A percentile compares a stretch with the other conserved stretches of the same genome.
phyloP scores from a whole-genome alignment of 495 filamentous ascomycete genomes.

The Trichoderma parareesei region DNA sequence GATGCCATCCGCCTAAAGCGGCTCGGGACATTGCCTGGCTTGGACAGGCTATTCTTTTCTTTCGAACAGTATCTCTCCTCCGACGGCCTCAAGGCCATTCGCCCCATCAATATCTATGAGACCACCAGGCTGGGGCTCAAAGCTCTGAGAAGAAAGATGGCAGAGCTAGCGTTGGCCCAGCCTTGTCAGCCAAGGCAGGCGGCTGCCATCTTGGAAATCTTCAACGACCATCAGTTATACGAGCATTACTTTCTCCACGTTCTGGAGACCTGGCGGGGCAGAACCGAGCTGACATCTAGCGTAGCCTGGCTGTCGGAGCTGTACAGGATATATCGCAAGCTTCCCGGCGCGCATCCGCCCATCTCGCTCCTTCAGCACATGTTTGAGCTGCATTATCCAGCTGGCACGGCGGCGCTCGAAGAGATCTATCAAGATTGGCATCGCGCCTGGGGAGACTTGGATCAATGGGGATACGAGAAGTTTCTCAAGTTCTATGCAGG shows the following conservation, averaged over 20 bases:
- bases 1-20: slow-evolving; percentile 2
- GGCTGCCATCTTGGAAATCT: neutral
- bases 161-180: neutral
- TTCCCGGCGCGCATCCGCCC: slow-evolving; percentile 23
- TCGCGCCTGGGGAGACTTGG: slow-evolving; percentile 27
- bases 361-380: slow-evolving; percentile 28
- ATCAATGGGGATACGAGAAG: slow-evolving; percentile 37
- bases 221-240: slow-evolving; percentile 7
- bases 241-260: slow-evolving; percentile 6
- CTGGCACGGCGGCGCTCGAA: slow-evolving; percentile 37
- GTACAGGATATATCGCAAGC: slow-evolving; percentile 21
- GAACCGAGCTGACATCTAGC: neutral
- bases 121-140: neutral
- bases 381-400: slow-evolving; percentile 33
- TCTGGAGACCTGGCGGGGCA: neutral
- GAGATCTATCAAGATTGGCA: slow-evolving; percentile 49
- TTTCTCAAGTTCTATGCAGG: slow-evolving; percentile 45
- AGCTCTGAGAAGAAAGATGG: neutral
- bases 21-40: neutral
- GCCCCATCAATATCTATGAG: slow-evolving; percentile 5
- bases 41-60: slow-evolving; percentile 9
- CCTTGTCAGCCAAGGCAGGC: slow-evolving; percentile 10
- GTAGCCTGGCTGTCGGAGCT: slow-evolving; percentile 13
- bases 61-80: slow-evolving; percentile 7
- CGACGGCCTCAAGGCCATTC: neutral